Conservation (phyloP, 106 monocot species). For the Amphibolis antarctica region DNA sequence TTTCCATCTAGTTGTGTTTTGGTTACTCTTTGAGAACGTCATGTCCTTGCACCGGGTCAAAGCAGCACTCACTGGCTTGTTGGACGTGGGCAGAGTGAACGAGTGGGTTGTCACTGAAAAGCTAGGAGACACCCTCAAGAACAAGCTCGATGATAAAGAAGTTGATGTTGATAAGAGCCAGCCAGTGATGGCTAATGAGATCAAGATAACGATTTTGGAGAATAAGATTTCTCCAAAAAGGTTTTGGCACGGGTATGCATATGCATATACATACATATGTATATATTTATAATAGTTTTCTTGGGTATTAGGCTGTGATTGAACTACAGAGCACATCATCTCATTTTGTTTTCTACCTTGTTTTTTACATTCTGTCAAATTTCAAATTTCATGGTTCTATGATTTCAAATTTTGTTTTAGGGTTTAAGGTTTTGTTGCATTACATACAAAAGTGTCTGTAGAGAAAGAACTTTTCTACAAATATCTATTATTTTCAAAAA, state of each 20-base stretch:
- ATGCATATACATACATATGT: neutral
- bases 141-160: neutral
- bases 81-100: constrained; percentile 41
- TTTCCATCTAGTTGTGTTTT: constrained; percentile 39
- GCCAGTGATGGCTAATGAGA: constrained; percentile 27
- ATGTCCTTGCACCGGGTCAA: constrained; percentile 56
- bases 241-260: neutral
- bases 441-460: too few relatives aligned
- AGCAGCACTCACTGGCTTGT: constrained; percentile 37
- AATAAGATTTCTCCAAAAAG: neutral
- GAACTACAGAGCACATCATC: too few relatives aligned
- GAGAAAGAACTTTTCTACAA: too few relatives aligned
- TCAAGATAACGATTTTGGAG: constrained; percentile 41
- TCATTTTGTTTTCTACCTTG: too few relatives aligned
- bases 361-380: too few relatives aligned
- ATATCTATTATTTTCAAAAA: too few relatives aligned
- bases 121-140: constrained; percentile 34
- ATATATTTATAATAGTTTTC: too few relatives aligned
- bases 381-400: too few relatives aligned
- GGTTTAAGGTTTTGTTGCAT: too few relatives aligned
- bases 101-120: constrained; percentile 80
- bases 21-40: constrained; percentile 73
- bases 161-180: neutral
- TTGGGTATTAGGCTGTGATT: too few relatives aligned
- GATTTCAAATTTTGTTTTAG: too few relatives aligned